Percentiles rank a stretch among this genome's conserved stretches.
These are phyloP conservation scores for Candida stauntonica DNA, from an alignment of 805 yeast species.

Conservation along the genomic window DNA sequence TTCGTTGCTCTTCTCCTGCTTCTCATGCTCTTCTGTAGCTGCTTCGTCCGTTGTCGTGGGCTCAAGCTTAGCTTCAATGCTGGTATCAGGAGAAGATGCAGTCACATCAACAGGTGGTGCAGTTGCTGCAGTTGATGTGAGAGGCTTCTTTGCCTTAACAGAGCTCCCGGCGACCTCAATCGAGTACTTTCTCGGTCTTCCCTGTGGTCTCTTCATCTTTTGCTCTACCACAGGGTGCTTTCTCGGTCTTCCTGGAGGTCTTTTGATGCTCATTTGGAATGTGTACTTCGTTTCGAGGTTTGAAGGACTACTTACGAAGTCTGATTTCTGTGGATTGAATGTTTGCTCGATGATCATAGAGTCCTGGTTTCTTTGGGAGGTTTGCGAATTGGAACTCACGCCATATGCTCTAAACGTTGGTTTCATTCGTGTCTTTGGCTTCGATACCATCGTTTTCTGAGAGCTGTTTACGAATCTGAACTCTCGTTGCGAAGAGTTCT, in stretches of 20 bases:
- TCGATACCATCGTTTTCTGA: constrained; percentile 17
- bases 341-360: constrained; percentile 24
- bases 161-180: constrained; percentile 11
- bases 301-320: constrained; percentile 1
- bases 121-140: background rate
- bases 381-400: constrained; percentile 2
- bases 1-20: constrained; percentile 21
- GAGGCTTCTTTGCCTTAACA: constrained; percentile 1
- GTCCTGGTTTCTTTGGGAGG: constrained; percentile 7
- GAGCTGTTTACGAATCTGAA: constrained; percentile 26
- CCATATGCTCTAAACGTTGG: constrained; percentile 23
- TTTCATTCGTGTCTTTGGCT: constrained; percentile 18
- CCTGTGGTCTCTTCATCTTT: constrained; percentile 31
- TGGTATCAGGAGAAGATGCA: too few relatives aligned
- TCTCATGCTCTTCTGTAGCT: background rate
- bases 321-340: constrained; percentile 9
- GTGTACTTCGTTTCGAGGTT: constrained; percentile 16
- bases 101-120: too few relatives aligned
- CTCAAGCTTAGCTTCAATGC: too few relatives aligned
- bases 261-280: constrained; percentile 29
- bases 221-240: constrained; percentile 45
- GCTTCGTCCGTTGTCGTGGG: too few relatives aligned
- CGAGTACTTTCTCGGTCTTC: constrained; percentile 27
- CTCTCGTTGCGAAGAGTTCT: background rate
- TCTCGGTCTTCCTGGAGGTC: constrained; percentile 46